Percentiles rank a stretch among this genome's conserved stretches.
Conservation (phyloP, 148 eudicot species). For the Nyssa sinensis region DNA sequence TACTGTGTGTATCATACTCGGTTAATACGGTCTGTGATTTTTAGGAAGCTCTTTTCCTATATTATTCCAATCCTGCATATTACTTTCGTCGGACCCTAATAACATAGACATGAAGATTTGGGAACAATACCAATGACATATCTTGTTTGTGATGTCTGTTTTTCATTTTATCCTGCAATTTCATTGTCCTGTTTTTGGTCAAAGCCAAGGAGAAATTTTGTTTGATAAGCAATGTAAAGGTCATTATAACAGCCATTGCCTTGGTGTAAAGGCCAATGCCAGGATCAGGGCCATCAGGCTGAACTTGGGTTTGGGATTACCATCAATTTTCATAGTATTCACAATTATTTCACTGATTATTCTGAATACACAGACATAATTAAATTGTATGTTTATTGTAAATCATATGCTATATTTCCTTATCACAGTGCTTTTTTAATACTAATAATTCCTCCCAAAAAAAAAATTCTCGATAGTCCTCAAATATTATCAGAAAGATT, state of each 20-base stretch:
- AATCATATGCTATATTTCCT: too few species aligned
- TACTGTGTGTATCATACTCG: neutral
- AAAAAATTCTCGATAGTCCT: too few species aligned
- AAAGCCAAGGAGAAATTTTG: neutral
- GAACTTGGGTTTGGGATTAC: too few species aligned
- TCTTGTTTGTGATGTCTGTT: neutral
- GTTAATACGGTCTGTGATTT: neutral
- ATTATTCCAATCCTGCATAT: neutral
- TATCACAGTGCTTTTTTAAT: too few species aligned
- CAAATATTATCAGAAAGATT: too few species aligned
- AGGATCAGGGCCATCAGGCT: neutral
- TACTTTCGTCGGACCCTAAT: neutral
- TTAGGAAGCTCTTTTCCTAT: neutral
- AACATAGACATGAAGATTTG: neutral
- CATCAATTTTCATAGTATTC: too few species aligned
- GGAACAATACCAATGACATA: neutral
- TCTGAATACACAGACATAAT: too few species aligned
- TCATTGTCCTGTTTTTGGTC: neutral
- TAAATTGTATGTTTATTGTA: too few species aligned
- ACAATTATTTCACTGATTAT: too few species aligned
- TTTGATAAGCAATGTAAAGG: neutral
- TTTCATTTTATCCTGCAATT: neutral
- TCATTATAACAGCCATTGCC: neutral
- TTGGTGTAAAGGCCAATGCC: neutral
- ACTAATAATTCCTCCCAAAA: too few species aligned